Percentiles rank a stretch among this genome's conserved stretches.
Conservation (phyloP, 257 asterid genomes). For the Echites panduratus region DNA sequence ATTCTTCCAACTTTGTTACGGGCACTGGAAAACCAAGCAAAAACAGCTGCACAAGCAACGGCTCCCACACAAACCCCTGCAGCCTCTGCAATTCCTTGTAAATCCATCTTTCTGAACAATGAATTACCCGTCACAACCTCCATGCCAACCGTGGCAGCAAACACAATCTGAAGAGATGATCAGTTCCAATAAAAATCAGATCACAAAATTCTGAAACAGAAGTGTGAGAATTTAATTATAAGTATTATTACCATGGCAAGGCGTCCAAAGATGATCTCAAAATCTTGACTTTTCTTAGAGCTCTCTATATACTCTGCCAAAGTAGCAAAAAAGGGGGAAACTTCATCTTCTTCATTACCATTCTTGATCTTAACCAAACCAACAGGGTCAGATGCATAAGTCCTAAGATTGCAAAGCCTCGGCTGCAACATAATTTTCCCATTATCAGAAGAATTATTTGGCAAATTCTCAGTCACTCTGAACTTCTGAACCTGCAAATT, state of each 20-base stretch:
- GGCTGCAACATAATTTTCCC: slow-evolving; percentile 81
- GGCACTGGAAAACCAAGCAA: slow-evolving; percentile 78
- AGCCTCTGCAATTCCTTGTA: slow-evolving; percentile 62
- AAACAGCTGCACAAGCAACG: slow-evolving; percentile 53
- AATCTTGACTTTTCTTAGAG: slow-evolving; percentile 68
- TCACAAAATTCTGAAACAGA: too few relatives aligned
- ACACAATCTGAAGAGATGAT: slow-evolving; percentile 43
- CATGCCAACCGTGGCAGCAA: slow-evolving; percentile 66
- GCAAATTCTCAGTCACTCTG: slow-evolving; percentile 28
- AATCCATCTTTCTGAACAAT: slow-evolving; percentile 59
- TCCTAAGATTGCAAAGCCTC: slow-evolving; percentile 67
- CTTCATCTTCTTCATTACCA: slow-evolving; percentile 20
- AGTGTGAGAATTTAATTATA: too few relatives aligned
- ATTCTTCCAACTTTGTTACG: slow-evolving; percentile 63
- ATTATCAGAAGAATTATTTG: slow-evolving; percentile 9
- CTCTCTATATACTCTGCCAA: slow-evolving; percentile 71
- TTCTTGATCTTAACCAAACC: slow-evolving; percentile 33
- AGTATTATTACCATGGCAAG: slow-evolving; percentile 70
- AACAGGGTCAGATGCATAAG: slow-evolving; percentile 39
- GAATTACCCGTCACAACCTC: slow-evolving; percentile 80
- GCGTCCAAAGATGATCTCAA: slow-evolving; percentile 86
- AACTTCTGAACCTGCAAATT: slow-evolving; percentile 31
- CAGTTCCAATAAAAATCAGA: background rate
- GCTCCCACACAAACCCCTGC: slow-evolving; percentile 64
- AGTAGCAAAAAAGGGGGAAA: slow-evolving; percentile 55